These are phyloP conservation scores for Mucor mucedo DNA, from an alignment of 371 early-diverging fungal genomes.

Conservation along the genomic window DNA sequence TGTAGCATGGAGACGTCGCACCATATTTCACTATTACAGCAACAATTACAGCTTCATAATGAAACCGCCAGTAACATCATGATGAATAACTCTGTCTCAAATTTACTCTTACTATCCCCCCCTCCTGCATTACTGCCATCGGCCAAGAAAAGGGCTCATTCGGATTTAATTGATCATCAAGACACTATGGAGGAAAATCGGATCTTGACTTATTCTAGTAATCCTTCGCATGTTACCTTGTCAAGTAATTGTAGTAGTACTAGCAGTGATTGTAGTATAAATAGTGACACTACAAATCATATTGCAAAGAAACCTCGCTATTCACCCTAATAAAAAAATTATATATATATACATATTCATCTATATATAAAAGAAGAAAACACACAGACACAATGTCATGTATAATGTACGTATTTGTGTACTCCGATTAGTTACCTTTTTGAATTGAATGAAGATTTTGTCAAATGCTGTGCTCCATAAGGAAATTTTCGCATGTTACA, in stretches of 20 bases:
- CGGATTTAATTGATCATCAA: not conserved
- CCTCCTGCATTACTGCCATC: not conserved
- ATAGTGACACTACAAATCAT: not conserved
- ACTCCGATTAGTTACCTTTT: not conserved
- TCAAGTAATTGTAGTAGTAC: slow-evolving; percentile 1
- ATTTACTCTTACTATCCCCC: slow-evolving; percentile 6
- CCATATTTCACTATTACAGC: slow-evolving; percentile 10
- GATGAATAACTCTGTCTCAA: not conserved
- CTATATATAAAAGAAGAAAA: too few relatives aligned
- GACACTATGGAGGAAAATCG: not conserved
- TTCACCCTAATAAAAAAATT: not conserved
- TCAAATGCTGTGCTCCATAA: not conserved
- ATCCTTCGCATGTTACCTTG: slow-evolving; percentile 1
- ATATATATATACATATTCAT: too few relatives aligned
- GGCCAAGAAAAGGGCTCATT: not conserved
- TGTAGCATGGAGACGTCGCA: not conserved
- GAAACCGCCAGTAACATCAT: slow-evolving; percentile 14
- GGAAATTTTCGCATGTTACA: not conserved
- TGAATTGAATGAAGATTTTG: not conserved
- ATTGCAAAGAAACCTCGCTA: slow-evolving; percentile 2
- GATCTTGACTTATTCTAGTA: slow-evolving; percentile 2
- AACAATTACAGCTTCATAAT: slow-evolving; percentile 17
- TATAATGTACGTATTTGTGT: too few relatives aligned
- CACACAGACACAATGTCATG: not conserved
- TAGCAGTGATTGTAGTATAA: slow-evolving; percentile 2